Conservation (phyloP, 192 early-diverging fungal genomes). For the Backusella circina region DNA sequence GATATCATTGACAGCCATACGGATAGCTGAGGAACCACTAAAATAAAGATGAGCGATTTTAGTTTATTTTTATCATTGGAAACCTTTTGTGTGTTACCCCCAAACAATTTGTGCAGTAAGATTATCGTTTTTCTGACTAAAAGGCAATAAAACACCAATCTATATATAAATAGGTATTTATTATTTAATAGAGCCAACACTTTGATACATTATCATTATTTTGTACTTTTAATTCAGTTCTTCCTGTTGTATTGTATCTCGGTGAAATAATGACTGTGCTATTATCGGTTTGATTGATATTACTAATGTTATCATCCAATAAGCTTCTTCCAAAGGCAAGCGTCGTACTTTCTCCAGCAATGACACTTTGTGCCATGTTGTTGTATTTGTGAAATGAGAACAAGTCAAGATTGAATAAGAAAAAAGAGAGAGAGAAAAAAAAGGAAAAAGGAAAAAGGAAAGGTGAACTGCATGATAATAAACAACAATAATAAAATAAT, state of each 20-base stretch:
- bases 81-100: slow-evolving; percentile 22
- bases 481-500: background rate
- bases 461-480: background rate
- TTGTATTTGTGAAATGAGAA: background rate
- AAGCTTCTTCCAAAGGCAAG: slow-evolving; percentile 15
- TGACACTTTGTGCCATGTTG: slow-evolving; percentile 8
- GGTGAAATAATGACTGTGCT: slow-evolving; percentile 20
- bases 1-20: slow-evolving; percentile 47
- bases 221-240: slow-evolving; percentile 24
- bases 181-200: too few relatives aligned
- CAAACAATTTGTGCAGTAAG: slow-evolving; percentile 35
- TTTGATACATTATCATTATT: too few relatives aligned
- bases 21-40: slow-evolving; percentile 49
- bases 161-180: slow-evolving; percentile 1
- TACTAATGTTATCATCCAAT: slow-evolving; percentile 5
- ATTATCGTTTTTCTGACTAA: slow-evolving; percentile 27
- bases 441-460: background rate
- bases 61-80: background rate
- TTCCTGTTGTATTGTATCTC: slow-evolving; percentile 11
- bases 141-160: slow-evolving; percentile 34
- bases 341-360: background rate
- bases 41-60: background rate
- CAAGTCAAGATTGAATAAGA: background rate
- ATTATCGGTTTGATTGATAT: slow-evolving; percentile 17
- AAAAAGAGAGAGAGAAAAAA: background rate